Conservation (phyloP, 345 rosid species). For the Balakata baccata region DNA sequence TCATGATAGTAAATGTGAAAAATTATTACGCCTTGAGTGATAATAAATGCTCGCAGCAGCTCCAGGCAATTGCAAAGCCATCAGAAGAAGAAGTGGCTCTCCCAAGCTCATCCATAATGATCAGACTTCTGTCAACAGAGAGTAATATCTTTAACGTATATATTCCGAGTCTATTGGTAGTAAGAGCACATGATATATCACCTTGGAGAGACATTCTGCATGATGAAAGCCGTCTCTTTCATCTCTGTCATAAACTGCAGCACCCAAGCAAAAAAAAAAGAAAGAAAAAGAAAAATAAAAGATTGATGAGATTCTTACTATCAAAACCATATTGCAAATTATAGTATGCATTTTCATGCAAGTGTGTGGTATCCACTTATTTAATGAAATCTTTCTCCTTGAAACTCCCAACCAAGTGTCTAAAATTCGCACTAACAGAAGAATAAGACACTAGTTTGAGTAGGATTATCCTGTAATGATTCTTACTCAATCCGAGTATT, state of each 20-base stretch:
- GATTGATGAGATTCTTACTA: background rate
- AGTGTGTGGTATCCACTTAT: background rate
- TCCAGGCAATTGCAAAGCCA: slow-evolving; percentile 92
- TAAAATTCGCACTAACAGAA: background rate
- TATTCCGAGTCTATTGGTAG: background rate
- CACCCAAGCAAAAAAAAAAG: slow-evolving; percentile 10
- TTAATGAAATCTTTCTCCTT: background rate
- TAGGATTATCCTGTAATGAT: background rate
- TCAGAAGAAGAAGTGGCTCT: slow-evolving; percentile 98
- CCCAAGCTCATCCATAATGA: slow-evolving; percentile 95
- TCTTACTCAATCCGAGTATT: background rate
- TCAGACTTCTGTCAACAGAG: slow-evolving; percentile 59
- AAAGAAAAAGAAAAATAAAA: too few relatives aligned
- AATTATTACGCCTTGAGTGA: slow-evolving; percentile 70
- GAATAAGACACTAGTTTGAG: background rate
- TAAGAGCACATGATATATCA: slow-evolving; percentile 27
- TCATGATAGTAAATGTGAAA: background rate
- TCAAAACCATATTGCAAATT: slow-evolving; percentile 3
- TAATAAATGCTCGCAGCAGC: slow-evolving; percentile 87
- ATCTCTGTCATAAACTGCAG: slow-evolving; percentile 97
- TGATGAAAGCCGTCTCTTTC: slow-evolving; percentile 94
- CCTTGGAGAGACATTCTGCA: slow-evolving; percentile 89
- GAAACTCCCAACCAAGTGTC: background rate
- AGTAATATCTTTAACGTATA: background rate
- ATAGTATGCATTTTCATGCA: background rate